These are phyloP conservation scores for Huntiella bhutanensis DNA, from an alignment of 2,329 filamentous ascomycete genomes.

Conservation along the genomic window DNA sequence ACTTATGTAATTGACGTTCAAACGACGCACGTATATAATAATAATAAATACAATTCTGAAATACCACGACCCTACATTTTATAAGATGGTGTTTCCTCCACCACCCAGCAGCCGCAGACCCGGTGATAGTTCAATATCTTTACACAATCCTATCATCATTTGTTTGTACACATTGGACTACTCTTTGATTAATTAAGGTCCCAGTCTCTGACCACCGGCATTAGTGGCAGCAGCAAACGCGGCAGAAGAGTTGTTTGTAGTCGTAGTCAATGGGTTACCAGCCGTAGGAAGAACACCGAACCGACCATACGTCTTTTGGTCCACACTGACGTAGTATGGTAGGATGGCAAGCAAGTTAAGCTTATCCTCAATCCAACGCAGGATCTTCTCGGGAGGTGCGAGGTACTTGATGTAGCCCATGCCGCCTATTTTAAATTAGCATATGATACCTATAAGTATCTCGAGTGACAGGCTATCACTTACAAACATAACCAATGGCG, in stretches of 20 bases:
- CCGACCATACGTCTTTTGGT: constrained; percentile 87
- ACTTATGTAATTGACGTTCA: too few relatives aligned
- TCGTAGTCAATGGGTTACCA: constrained; percentile 19
- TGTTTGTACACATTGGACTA: not conserved
- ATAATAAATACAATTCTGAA: too few relatives aligned
- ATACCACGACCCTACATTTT: too few relatives aligned
- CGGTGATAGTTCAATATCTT: not conserved
- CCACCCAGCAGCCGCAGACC: too few relatives aligned
- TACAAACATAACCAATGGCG: constrained; percentile 71
- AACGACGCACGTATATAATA: too few relatives aligned
- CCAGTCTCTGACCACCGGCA: constrained; percentile 46
- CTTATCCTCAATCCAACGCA: constrained; percentile 77
- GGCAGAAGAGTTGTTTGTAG: constrained; percentile 25
- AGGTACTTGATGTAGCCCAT: constrained; percentile 78
- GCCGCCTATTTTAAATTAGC: constrained; percentile 37
- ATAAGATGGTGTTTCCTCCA: not conserved
- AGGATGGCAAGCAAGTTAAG: constrained; percentile 67
- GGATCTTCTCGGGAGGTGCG: constrained; percentile 69
- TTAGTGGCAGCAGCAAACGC: constrained; percentile 35
- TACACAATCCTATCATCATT: not conserved
- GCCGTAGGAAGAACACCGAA: constrained; percentile 67
- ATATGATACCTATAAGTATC: not conserved
- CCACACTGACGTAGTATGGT: constrained; percentile 83
- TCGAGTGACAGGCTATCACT: constrained; percentile 18
- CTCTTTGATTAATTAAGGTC: constrained; percentile 31